phyloP scores from a whole-genome alignment of 2,329 filamentous ascomycete species.

The Canariomyces notabilis region DNA sequence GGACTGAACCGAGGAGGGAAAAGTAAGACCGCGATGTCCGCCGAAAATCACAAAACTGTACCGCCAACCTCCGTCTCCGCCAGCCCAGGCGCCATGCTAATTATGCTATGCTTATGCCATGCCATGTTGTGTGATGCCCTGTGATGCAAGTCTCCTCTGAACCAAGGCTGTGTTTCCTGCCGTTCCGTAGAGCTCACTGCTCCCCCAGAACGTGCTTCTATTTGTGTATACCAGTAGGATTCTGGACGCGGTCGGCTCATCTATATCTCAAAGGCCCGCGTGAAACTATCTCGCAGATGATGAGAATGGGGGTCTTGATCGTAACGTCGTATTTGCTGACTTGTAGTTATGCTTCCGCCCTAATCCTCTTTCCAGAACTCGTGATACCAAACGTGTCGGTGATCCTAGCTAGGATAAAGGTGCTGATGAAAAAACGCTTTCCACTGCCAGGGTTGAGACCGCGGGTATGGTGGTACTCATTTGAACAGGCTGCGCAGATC shows the following conservation, averaged over 20 bases:
- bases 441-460: not conserved
- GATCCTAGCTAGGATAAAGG: no score
- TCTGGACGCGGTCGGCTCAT: not conserved
- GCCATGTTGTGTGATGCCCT: not conserved
- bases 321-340: not conserved
- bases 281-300: not conserved
- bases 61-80: not conserved
- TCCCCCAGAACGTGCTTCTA: not conserved
- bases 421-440: not conserved
- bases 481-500: slow-evolving; percentile 54
- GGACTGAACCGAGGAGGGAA: not conserved
- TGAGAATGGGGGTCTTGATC: not conserved
- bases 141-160: not conserved
- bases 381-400: no score
- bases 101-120: no score
- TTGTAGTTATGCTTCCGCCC: not conserved
- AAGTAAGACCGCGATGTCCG: not conserved
- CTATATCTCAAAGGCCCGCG: not conserved
- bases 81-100: not conserved
- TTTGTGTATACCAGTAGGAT: not conserved
- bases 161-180: no score
- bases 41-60: not conserved
- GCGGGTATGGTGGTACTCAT: slow-evolving; percentile 5
- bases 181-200: not conserved
- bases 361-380: no score